Conservation (phyloP, 192 early-diverging fungal species). For the Coemansia sp. region DNA sequence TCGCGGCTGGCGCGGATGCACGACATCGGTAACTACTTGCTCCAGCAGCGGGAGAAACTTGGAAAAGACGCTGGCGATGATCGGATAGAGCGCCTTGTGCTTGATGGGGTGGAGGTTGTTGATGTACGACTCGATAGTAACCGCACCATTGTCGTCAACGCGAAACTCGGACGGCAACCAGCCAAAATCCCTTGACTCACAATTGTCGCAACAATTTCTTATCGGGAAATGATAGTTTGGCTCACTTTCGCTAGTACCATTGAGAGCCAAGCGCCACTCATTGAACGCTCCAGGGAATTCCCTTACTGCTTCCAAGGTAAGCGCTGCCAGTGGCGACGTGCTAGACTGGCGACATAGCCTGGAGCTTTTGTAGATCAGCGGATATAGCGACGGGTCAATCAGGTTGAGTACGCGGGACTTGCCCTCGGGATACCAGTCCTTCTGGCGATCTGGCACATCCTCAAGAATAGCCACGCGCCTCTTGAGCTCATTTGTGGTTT, state of each 20-base stretch:
- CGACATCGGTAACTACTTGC: constrained; percentile 19
- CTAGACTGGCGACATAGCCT: not conserved
- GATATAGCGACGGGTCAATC: constrained; percentile 45
- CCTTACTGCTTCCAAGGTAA: not conserved
- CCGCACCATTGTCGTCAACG: constrained; percentile 39
- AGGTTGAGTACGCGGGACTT: constrained; percentile 40
- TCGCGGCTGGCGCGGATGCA: not conserved
- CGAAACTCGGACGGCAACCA: constrained; percentile 65
- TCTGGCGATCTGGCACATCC: constrained; percentile 6
- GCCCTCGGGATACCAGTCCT: constrained; percentile 55
- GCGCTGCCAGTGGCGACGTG: not conserved
- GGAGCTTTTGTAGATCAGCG: constrained; percentile 14
- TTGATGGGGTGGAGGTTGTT: constrained; percentile 64
- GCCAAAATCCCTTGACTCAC: not conserved
- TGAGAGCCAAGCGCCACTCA: not conserved
- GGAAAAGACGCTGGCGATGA: constrained; percentile 46
- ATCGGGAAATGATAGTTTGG: not conserved
- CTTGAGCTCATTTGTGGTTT: not conserved
- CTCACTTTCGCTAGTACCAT: not conserved
- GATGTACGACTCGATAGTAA: too few relatives aligned
- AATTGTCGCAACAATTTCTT: not conserved
- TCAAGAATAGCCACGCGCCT: not conserved
- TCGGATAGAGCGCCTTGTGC: constrained; percentile 45
- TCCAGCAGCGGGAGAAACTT: constrained; percentile 62
- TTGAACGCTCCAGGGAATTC: not conserved